Base-by-base conservation (phyloP, 768 basidiomycete genomes). In the Termitomyces sp. region DNA sequence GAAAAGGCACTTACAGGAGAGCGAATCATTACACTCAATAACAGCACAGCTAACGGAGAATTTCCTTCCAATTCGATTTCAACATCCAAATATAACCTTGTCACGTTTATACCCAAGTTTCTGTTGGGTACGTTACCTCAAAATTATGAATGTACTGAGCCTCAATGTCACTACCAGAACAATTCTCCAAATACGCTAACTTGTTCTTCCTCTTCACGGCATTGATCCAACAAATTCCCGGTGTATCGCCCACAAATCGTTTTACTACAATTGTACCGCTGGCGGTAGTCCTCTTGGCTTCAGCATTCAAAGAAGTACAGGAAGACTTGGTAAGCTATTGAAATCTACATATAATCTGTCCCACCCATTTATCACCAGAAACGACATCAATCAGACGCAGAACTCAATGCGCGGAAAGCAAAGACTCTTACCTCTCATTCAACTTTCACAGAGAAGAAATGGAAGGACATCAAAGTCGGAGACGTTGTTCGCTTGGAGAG, bases 151-250 rank as follows among this genome's bases (percentile, higher is more conserved):
- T 33, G 20, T 47, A 26, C 7, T 6, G 28, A 16, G 38, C 10
- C 13, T 54, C 47, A 54, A 55, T 42, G 54, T 26, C 30, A 51
- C 13, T 43, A 18, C 6, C 73, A 96, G 95, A 96, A 70, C 94
- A 98, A 84, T 97, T 98, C 78, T 94, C 92, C 45, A 93, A 97
- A 83, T 98, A 98, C 70, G 96, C 97, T 64, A 98, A 99, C 69
- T 53, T 98, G 60, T 99, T 99, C 80, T 99, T 99, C 80, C 79
- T 99, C 58, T 98, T 99, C 77, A 98, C 96, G 32, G 93, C 93
- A 20, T 87, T 82, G 73, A 98, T 98, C 50, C 96, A 98, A 68
- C 97, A 99, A 75, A 94, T 99, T 63, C 97, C 97, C 16, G 92
- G 86, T 64, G 95, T 99, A 7, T 99, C 97, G 1, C 97, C 97